Evolutionary conservation across 805 yeast species (phyloP), one percentile per base, ranked within the genome.

Genomic region (Schwanniomyces yamadae): DNA sequence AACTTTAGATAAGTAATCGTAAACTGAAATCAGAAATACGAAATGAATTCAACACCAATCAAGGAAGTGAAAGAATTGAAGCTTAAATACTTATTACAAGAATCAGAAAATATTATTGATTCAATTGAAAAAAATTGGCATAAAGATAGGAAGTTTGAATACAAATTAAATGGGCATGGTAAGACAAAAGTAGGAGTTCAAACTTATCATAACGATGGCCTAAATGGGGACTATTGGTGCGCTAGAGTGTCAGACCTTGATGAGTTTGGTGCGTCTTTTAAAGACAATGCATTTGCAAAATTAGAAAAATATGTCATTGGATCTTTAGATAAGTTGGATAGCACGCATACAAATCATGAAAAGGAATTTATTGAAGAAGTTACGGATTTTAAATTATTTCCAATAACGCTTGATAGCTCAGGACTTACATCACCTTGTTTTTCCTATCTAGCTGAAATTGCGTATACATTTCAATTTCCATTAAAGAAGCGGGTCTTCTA

Each of bases 261-360:
- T 10, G 16, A 27, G n/a, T 23, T 46, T 3, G 23, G 28, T 13
- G 10, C 23, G 17, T 31, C 28, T 9, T 16, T 27, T 11, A 41
- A 42, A n/a, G 19, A 13, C 12, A 23, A 23, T 7, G 41, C 38
- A 22, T 26, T 24, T 12, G 25, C 36, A 9, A 31, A 37, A 15
- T 42, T 48, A 12, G 36, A 39, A n/a, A 36, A 44, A 10, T 44
- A 35, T 18, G 32, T 50, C 17, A 35, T 48, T 17, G 55, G 55
- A 7, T 37, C 46, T 8, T 20, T 44, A 12, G 34, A 40, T 2
- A 32, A 34, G 4, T 23, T 44, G 18, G 42, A 41, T 13, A 34
- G 45, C 6, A 55, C 57, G 27, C 73, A 67, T 42, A 58, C 71
- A 12, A 57, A 56, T 14, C 59, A 57, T 32, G 73, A 68, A 42